Evolutionary conservation across 257 asterid genomes (phyloP).

Genomic region (Solanum gracilifrons): DNA sequence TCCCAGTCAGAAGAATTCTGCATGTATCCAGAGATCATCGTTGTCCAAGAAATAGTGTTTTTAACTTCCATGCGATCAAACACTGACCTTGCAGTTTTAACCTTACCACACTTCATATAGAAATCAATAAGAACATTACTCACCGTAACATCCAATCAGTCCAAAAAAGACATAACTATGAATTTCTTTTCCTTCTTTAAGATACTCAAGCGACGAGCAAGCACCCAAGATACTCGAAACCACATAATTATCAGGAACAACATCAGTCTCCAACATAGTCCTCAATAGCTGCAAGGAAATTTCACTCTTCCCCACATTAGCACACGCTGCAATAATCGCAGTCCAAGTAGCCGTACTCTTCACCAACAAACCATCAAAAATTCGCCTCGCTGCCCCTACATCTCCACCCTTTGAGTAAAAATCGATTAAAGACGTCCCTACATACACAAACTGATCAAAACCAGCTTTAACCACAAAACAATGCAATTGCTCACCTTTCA

Average conservation of each 20-base stretch:
- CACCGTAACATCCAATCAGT: slow-evolving; percentile 19
- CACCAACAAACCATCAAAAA: slow-evolving; percentile 24
- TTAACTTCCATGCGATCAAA: slow-evolving; percentile 18
- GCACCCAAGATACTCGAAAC: slow-evolving; percentile 27
- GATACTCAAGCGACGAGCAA: slow-evolving; percentile 19
- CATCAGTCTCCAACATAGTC: slow-evolving; percentile 16
- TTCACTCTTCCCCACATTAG: slow-evolving; percentile 17
- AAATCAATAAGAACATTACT: slow-evolving; percentile 26
- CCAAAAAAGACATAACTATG: slow-evolving; percentile 33
- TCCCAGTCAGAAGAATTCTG: slow-evolving; percentile 22
- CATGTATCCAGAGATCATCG: slow-evolving; percentile 29
- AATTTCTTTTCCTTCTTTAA: slow-evolving; percentile 35
- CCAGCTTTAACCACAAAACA: slow-evolving; percentile 23
- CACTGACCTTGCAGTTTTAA: slow-evolving; percentile 8
- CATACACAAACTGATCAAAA: slow-evolving; percentile 19
- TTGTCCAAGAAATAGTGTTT: slow-evolving; percentile 31
- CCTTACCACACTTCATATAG: slow-evolving; percentile 31
- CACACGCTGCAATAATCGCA: slow-evolving; percentile 23
- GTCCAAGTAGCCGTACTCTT: slow-evolving; percentile 38
- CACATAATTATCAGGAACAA: slow-evolving; percentile 27
- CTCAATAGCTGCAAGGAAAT: slow-evolving; percentile 21
- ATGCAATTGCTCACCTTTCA: slow-evolving; percentile 24
- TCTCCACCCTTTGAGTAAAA: slow-evolving; percentile 27
- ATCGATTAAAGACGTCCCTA: slow-evolving; percentile 31
- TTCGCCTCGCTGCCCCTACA: slow-evolving; percentile 14